These are phyloP conservation scores for Metroxylon sagu DNA, from an alignment of 176 grass and related monocot genomes.

Conservation along the genomic window DNA sequence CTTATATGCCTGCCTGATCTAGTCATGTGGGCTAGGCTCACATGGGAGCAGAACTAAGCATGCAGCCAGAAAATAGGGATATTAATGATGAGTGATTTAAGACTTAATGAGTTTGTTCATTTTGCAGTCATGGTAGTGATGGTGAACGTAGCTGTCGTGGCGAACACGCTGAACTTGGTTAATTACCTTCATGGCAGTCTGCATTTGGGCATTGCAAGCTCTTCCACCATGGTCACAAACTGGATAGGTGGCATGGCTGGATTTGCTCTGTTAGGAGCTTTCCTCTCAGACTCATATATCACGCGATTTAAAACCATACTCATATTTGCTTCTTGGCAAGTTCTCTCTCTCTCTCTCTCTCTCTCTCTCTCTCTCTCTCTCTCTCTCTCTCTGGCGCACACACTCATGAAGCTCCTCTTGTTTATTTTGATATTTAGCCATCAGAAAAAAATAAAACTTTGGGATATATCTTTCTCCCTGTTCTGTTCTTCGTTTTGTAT, in stretches of 20 bases:
- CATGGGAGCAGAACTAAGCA: not conserved
- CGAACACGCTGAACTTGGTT: conserved; percentile 45
- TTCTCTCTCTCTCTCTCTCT: not conserved
- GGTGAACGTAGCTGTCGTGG: conserved; percentile 20
- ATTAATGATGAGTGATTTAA: not conserved
- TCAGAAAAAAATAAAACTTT: too few relatives aligned
- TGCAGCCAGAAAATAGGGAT: too few relatives aligned
- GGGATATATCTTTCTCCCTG: not conserved
- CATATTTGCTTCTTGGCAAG: conserved; percentile 64
- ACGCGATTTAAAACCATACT: conserved; percentile 45
- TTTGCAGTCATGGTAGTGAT: conserved; percentile 34
- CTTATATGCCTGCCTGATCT: too few relatives aligned
- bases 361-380: not conserved
- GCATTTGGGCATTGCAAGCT: conserved; percentile 46
- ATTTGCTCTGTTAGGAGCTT: conserved; percentile 46
- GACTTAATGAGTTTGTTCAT: not conserved
- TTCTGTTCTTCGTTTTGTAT: not conserved
- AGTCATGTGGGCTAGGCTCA: not conserved
- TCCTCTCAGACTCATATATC: conserved; percentile 60
- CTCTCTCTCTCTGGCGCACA: too few relatives aligned
- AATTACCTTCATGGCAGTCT: conserved; percentile 39
- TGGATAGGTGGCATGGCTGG: conserved; percentile 31
- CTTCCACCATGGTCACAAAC: conserved; percentile 44
- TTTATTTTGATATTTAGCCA: too few relatives aligned
- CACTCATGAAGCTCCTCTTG: too few relatives aligned